A percentile compares a stretch with the other conserved stretches of the same genome.
phyloP scores from a whole-genome alignment of 2,329 filamentous ascomycete species.

The Colletotrichum lini region DNA sequence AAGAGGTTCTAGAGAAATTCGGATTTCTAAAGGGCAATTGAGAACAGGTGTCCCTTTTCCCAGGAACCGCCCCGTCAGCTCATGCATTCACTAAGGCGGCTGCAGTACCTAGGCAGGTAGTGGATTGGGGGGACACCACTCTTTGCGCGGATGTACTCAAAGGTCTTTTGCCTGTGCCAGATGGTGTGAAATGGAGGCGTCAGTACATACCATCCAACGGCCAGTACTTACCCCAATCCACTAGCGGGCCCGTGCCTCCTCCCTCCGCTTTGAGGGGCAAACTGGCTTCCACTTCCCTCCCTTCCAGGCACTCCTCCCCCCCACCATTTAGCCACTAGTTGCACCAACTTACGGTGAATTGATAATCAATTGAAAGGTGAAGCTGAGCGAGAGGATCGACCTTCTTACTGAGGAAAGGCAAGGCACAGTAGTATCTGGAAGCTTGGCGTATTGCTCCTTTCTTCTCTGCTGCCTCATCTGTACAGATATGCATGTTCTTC shows the following conservation, averaged over 20 bases:
- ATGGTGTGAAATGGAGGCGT: no score
- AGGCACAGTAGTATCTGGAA: neutral
- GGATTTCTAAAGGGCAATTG: conserved; percentile 42
- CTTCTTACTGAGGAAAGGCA: neutral
- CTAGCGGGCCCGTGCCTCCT: conserved; percentile 20
- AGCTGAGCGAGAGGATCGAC: neutral
- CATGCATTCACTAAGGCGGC: conserved; percentile 41
- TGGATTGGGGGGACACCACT: conserved; percentile 28
- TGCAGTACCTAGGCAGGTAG: conserved; percentile 25
- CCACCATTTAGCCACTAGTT: conserved; percentile 23
- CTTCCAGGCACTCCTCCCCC: conserved; percentile 19
- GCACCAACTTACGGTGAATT: conserved; percentile 32
- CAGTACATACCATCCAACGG: neutral
- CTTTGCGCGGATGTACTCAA: neutral
- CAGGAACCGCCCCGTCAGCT: conserved; percentile 40
- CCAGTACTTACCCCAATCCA: conserved; percentile 40
- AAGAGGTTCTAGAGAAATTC: conserved; percentile 32
- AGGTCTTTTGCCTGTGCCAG: neutral
- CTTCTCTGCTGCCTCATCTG: neutral
- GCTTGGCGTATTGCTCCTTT: conserved; percentile 16
- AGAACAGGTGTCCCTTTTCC: conserved; percentile 44
- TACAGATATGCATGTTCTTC: no score
- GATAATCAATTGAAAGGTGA: conserved; percentile 38
- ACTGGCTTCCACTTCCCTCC: conserved; percentile 23
- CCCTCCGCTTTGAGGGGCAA: conserved; percentile 40